Base-by-base conservation (phyloP, 2,329 filamentous ascomycete species). In the Fusarium duplospermum region DNA sequence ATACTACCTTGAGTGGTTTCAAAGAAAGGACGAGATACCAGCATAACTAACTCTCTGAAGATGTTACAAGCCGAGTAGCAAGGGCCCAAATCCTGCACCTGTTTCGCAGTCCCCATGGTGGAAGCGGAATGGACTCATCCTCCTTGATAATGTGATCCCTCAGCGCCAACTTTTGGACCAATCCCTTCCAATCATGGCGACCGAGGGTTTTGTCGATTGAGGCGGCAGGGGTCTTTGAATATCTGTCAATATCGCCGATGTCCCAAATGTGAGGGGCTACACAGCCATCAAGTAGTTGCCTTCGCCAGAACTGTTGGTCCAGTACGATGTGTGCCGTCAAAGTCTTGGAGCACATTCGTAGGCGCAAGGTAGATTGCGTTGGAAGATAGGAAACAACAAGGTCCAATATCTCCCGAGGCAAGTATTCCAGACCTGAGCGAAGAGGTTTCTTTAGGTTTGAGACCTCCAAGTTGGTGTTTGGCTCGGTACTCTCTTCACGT, bases 81-180 rank as follows among this genome's bases (percentile, higher is more conserved):
- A 64, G 27, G n/a, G 36, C n/a, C 50, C 50, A 64, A 31, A 64
- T 57, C 16, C 62, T 58, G 14, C 62, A 64, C 18, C 52, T 24
- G 9, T 64, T 64, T 18, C 62, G 50, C 29, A 64, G 8, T 6
- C 36, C 52, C 50, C 36, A 47, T 6, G 62, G 52, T 7, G 5
- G 16, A 64, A 36, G n/a, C 7, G n/a, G 27, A 16, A 35, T 8
- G 14, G 13, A 5, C 16, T n/a, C 18, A 11, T 47, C 27, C 16
- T 4, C 36, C 24, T 47, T 64, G 31, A 47, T 58, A 64, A 58
- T 47, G 1, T 29, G 31, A 20, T 59, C 20, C 11, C 16, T 35
- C 1, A 10, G 7, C 7, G 20, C 33, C 36, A 67, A 33, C 18
- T 33, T 58, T 6, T n/a, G 18, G 13, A 11, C 59, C 14, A 67